These are phyloP conservation scores for Backusella circina DNA, from an alignment of 192 early-diverging fungal species.

Conservation along the genomic window DNA sequence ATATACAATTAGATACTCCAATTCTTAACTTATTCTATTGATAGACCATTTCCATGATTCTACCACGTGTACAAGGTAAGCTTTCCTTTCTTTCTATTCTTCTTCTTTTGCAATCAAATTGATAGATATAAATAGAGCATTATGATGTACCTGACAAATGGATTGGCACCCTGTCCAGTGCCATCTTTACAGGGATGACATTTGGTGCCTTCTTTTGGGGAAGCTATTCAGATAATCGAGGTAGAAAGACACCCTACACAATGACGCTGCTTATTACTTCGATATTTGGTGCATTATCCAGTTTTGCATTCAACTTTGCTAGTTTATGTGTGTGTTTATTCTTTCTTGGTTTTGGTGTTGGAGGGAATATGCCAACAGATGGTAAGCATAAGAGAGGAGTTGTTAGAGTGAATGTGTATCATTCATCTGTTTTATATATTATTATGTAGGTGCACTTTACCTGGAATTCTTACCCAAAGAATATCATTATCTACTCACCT, in stretches of 20 bases:
- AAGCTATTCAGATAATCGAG: constrained; percentile 62
- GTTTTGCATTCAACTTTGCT: constrained; percentile 59
- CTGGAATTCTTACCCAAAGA: constrained; percentile 81
- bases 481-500: constrained; percentile 76
- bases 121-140: constrained; percentile 39
- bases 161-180: constrained; percentile 67
- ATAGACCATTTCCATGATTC: constrained; percentile 68
- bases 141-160: constrained; percentile 60
- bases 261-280: constrained; percentile 72
- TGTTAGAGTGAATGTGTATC: background rate
- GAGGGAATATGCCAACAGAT: constrained; percentile 61
- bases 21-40: background rate
- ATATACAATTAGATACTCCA: background rate
- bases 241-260: constrained; percentile 72
- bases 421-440: no score
- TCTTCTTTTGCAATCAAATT: background rate
- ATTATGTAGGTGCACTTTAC: constrained; percentile 78
- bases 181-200: constrained; percentile 77
- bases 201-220: constrained; percentile 86
- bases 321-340: constrained; percentile 61
- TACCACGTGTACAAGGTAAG: constrained; percentile 68
- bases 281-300: constrained; percentile 67
- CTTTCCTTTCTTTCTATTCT: background rate
- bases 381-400: constrained; percentile 21
- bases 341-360: constrained; percentile 74